phyloP scores from a whole-genome alignment of 176 grass and related monocot genomes.

The Carex pumila region DNA sequence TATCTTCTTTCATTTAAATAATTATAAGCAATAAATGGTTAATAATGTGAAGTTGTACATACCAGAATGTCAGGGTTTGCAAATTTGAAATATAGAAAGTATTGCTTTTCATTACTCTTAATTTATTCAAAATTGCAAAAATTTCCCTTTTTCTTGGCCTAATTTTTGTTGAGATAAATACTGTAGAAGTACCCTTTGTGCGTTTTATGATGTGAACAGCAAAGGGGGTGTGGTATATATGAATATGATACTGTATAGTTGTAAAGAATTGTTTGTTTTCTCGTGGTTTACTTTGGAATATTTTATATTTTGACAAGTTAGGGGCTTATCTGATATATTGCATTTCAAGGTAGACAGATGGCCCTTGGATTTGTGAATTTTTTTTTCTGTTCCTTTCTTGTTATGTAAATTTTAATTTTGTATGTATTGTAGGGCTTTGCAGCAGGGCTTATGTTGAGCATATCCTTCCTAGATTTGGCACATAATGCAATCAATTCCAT shows the following conservation, averaged over 20 bases:
- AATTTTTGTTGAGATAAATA: neutral
- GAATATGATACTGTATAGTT: neutral
- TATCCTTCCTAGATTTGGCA: slow-evolving; percentile 92
- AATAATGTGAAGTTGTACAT: neutral
- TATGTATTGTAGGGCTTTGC: slow-evolving; percentile 62
- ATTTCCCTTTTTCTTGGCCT: neutral
- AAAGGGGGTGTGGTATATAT: neutral
- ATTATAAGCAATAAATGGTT: neutral
- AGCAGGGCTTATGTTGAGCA: slow-evolving; percentile 94
- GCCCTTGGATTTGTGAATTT: neutral
- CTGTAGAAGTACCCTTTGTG: neutral
- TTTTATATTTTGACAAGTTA: neutral
- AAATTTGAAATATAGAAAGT: neutral
- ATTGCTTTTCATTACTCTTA: neutral
- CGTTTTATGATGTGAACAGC: neutral
- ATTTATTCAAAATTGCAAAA: neutral
- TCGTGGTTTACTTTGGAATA: neutral
- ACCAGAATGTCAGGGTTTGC: neutral
- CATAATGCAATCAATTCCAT: slow-evolving; percentile 93
- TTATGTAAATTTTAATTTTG: neutral
- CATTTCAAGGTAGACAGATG: neutral
- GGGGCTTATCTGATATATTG: neutral
- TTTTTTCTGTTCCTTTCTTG: neutral
- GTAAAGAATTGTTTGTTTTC: neutral
- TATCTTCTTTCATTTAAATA: neutral